These are phyloP conservation scores for Mortierella sp. DNA, from an alignment of 371 early-diverging fungal species.

Conservation along the genomic window DNA sequence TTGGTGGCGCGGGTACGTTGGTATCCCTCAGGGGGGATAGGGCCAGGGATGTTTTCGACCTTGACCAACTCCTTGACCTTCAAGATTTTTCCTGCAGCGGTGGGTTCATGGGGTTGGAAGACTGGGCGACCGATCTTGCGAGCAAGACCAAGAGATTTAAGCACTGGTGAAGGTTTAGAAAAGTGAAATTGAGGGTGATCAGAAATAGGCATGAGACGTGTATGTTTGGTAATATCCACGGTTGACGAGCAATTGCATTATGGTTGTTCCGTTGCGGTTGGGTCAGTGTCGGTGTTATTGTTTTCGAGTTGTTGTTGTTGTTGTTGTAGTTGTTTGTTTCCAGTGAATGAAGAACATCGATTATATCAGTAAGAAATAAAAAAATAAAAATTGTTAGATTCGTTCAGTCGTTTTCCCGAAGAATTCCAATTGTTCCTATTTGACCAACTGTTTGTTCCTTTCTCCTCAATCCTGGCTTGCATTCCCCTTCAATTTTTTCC, in stretches of 20 bases:
- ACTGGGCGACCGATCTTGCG: constrained; percentile 67
- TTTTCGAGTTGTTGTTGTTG: neutral
- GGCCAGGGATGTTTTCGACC: constrained; percentile 71
- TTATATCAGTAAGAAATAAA: neutral
- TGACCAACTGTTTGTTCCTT: neutral
- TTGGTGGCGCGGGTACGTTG: constrained; percentile 60
- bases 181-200: neutral
- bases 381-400: constrained; percentile 3
- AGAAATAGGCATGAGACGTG: no score
- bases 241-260: neutral
- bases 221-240: constrained; percentile 5
- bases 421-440: neutral
- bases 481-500: neutral
- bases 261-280: neutral
- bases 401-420: neutral
- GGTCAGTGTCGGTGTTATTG: neutral
- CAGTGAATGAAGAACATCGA: neutral
- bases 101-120: constrained; percentile 71
- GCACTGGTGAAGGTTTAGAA: constrained; percentile 42
- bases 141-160: constrained; percentile 69
- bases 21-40: constrained; percentile 63
- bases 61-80: constrained; percentile 86
- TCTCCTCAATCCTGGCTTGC: neutral
- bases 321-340: neutral
- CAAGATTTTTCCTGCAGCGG: constrained; percentile 81